Evolutionary conservation across 176 grass and related monocot genomes (phyloP), one percentile per base, ranked within the genome.

Genomic region (Ensete ventricosum): DNA sequence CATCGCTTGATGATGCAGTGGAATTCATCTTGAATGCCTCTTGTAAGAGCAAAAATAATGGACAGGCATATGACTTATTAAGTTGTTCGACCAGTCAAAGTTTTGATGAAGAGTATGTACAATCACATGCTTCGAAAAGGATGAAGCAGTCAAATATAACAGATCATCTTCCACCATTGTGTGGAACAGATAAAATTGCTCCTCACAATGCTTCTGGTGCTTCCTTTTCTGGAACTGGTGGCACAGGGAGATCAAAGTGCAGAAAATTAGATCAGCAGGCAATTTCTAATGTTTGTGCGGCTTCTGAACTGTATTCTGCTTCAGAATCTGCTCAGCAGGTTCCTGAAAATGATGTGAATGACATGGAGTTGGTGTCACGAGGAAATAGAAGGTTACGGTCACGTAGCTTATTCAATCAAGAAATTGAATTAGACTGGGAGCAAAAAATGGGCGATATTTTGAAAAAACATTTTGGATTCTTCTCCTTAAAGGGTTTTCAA

Each of bases 401-500:
- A 16, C 59, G 11, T 69, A 67, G 55, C 19, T 64, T 73, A n/a
- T 62, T 63, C 11, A 53, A 50, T 21, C 14, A 62, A 66, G 71
- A 76, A 69, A 54, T 54, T 64, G 64, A 64, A 79, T 22, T 73
- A 29, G 69, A 77, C 12, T 82, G 20, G 21, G 70, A 71, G 2
- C 64, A 72, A 66, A 85, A 24, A 74, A 70, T 91, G 62, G 54
- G 74, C 74, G 49, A 60, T 79, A 59, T 87, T 84, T 67, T 98
- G 78, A 71, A 34, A 73, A 93, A 79, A 57, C 69, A 93, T 82
- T 98, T 98, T 57, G 88, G 88, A 0, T 89, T 98, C 76, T 84
- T 84, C 71, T 77, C 68, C 4, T 76, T 98, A n/a, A 98, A 91
- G 83, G 55, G 49, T 34, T 93, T 98, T 64, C 94, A 93, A 78